Percentiles rank a stretch among this genome's conserved stretches.
Evolutionary conservation across 73 alveolate genomes (phyloP).

Genomic region (Symbiodinium pilosum): DNA sequence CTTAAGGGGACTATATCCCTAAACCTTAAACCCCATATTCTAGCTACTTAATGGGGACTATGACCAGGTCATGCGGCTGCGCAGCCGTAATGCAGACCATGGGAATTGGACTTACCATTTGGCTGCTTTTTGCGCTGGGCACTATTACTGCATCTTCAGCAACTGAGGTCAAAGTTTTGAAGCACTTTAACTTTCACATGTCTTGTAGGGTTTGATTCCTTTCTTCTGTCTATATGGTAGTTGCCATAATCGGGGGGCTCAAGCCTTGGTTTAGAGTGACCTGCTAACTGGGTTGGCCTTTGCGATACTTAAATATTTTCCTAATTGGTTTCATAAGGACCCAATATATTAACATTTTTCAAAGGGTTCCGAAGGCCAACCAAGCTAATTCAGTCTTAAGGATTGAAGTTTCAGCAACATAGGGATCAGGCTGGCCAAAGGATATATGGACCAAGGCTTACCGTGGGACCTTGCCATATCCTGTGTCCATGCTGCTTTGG

Average conservation of each 20-base stretch:
- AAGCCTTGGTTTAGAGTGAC: background rate
- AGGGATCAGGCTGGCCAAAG: background rate
- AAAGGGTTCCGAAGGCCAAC: background rate
- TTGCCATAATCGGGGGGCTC: background rate
- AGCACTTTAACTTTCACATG: too few relatives aligned
- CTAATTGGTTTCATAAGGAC: background rate
- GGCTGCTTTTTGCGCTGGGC: conserved; percentile 1
- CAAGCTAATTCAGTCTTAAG: background rate
- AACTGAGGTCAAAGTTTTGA: background rate
- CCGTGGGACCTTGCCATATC: background rate
- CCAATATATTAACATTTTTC: background rate
- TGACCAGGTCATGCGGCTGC: background rate
- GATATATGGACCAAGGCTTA: background rate
- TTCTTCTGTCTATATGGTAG: background rate
- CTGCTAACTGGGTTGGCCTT: background rate
- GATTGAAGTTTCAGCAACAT: background rate
- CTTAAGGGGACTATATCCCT: too few relatives aligned
- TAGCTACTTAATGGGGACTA: too few relatives aligned
- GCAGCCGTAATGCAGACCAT: background rate
- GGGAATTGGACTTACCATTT: background rate
- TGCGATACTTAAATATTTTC: background rate
- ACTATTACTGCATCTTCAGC: background rate
- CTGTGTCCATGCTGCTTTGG: background rate
- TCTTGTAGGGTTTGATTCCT: background rate
- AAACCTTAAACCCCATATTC: too few relatives aligned